These are phyloP conservation scores for Puccinia triticina DNA, from an alignment of 1,284 basidiomycete species.

Conservation along the genomic window DNA sequence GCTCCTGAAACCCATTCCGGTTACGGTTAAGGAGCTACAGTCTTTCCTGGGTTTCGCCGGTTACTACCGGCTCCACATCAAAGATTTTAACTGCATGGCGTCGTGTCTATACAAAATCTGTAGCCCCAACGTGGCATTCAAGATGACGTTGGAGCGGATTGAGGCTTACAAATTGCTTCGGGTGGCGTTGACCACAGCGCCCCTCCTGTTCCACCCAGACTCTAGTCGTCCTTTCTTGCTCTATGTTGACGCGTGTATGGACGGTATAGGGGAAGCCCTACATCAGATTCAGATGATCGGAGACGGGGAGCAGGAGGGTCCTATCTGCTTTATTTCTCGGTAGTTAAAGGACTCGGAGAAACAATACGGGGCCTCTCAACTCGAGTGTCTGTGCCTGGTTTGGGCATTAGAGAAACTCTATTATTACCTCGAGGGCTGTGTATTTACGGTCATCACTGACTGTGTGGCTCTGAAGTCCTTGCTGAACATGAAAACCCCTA, in stretches of 20 bases:
- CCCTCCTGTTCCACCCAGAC: constrained; percentile 25
- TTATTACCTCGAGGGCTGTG: no score
- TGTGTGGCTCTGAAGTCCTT: background rate
- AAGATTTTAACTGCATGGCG: background rate
- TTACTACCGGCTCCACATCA: background rate
- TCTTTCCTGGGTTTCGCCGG: background rate
- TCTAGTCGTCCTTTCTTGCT: background rate
- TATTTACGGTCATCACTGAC: constrained; percentile 4
- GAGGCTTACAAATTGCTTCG: no score
- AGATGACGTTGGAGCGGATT: constrained; percentile 21
- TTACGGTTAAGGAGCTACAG: no score
- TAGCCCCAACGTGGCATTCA: no score
- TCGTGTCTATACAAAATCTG: no score
- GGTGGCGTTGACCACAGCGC: background rate
- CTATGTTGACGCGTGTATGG: constrained; percentile 29
- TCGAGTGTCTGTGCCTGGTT: constrained; percentile 1
- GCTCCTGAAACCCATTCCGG: background rate
- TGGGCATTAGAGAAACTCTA: constrained; percentile 8
- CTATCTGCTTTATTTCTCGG: constrained; percentile 10
- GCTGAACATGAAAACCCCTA: constrained; percentile 22
- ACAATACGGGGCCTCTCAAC: background rate
- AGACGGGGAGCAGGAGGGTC: background rate
- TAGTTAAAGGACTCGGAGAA: no score
- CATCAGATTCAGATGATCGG: constrained; percentile 26
- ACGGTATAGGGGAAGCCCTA: constrained; percentile 3